Evolutionary conservation across 768 basidiomycete genomes (phyloP), one percentile per base, ranked within the genome.

Genomic region (Cyclocybe cylindracea): DNA sequence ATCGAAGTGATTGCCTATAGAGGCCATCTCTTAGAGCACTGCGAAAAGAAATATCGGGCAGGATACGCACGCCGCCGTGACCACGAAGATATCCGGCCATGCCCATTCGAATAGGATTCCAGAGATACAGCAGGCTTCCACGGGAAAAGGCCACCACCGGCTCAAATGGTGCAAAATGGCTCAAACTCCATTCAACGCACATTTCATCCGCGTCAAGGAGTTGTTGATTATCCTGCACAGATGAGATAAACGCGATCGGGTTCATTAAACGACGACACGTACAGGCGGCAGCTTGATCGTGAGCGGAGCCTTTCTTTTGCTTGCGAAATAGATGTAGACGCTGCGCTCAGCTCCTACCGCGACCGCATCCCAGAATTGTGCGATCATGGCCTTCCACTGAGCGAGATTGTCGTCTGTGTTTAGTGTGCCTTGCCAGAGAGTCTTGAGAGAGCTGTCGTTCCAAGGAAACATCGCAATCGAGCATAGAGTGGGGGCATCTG

Each of bases 31-130:
- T 32, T 34, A 31, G 24, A 46, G 10, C 39, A 16, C 39, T 49
- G 13, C 31, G 29, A 32, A 11, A 33, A 10, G 46, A 33, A 57
- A 45, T 3, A 46, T 33, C 34, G 34, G 36, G 46, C 37, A 4
- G 39, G 40, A 39, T 41, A 68, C 83, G 70, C 69, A 88, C 89
- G 35, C 84, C 86, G 16, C 89, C 89, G 63, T 91, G 89, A 2
- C 87, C 88, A 36, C 85, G 79, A 37, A 87, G 69, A 54, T 69
- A 72, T 6, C 84, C 77, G 2, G 77, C 50, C 5, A 84, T 53
- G 3, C 63, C 61, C 37, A 70, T 68, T 14, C 62, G 66, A 45
- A 66, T 67, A 8, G 78, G 67, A 56, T 84, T 75, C 61, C 82
- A 76, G 11, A 88, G 70, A 60, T 83, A 83, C 16, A 90, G 55